Conservation (phyloP, 2,329 filamentous ascomycete species). For the Cyanodermella asteris region DNA sequence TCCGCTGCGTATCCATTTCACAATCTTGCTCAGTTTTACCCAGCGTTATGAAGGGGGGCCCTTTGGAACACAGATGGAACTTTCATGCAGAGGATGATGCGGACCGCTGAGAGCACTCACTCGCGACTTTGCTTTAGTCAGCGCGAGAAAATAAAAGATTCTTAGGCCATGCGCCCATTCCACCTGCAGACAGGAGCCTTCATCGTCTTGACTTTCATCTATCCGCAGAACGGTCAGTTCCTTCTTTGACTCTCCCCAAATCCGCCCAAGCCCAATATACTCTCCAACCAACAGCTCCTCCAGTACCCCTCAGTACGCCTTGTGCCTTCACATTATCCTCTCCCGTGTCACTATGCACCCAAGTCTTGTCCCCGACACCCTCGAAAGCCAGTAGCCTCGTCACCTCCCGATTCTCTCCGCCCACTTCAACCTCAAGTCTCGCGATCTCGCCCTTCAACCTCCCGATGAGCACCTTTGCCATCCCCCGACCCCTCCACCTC, state of each 20-base stretch:
- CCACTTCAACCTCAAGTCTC: background rate
- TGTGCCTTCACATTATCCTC: slow-evolving; percentile 2
- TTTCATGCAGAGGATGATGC: too few species aligned
- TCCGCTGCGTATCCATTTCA: too few species aligned
- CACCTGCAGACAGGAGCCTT: too few species aligned
- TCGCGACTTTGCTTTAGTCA: too few species aligned
- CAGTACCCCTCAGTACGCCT: slow-evolving; percentile 4
- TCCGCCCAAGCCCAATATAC: slow-evolving; percentile 4
- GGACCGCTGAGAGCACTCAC: too few species aligned
- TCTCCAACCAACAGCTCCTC: slow-evolving; percentile 4
- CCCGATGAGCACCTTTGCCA: slow-evolving; percentile 4
- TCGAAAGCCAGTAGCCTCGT: background rate
- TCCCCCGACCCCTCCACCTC: slow-evolving; percentile 2
- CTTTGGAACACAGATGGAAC: too few species aligned
- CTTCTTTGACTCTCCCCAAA: slow-evolving; percentile 4
- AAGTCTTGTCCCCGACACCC: slow-evolving; percentile 1
- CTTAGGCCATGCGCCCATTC: too few species aligned
- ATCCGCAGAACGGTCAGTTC: slow-evolving; percentile 17
- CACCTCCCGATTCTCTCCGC: background rate
- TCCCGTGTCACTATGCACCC: slow-evolving; percentile 6
- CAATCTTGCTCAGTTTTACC: too few species aligned
- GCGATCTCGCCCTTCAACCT: background rate
- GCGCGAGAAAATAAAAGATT: too few species aligned
- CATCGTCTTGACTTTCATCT: slow-evolving; percentile 3
- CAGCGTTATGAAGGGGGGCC: too few species aligned